Evolutionary conservation across 2,329 filamentous ascomycete genomes (phyloP), one percentile per base, ranked within the genome.

Genomic region (Dothideomycetidae sp.): DNA sequence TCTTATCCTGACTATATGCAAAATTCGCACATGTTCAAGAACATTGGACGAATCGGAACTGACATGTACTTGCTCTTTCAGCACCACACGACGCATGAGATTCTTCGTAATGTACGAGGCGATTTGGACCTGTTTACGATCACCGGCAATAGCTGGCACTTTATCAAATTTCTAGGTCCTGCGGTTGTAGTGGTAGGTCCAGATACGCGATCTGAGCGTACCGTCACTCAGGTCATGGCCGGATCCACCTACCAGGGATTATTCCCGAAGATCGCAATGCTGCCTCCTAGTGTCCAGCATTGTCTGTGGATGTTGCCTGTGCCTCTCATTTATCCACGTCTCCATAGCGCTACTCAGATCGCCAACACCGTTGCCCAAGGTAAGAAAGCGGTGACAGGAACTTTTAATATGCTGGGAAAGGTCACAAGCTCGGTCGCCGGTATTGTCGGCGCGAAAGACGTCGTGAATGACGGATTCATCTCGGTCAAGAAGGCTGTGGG

Each of bases 1-100:
- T 93, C 85, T 1, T 98, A 96, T 52, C 90, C 90, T 0, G 85
- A 93, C 44, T 92, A 96, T 55, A 96, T 98, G 88, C 90, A 98
- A 54, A 82, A 82, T 47, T 94, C 85, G 12, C 80, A 93, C 46
- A 85, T 96, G 63, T 96, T 98, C 67, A 94, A 93, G 62, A 96
- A 96, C 54, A 93, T 96, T 52, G 90, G 90, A 15, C 76, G 90
- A 26, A 78, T 98, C 44, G 90, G 85, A 14, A 86, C 92, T 39
- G 85, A 96, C 48, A 94, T 94, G 86, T 98, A 96, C 54, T 70
- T 98, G 23, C 71, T 98, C 5, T 98, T 98, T 68, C 90, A 98
- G 54, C 90, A 98, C 53, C 90, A 98, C 57, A 96, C 90, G 0
- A 96, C 88, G 0, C 68, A 92, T 3, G 90, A 96, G 53, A 81